Percentiles rank a stretch among this genome's conserved stretches.
Evolutionary conservation across 106 monocot species (phyloP).

Genomic region (Platanthera guangdongensis): DNA sequence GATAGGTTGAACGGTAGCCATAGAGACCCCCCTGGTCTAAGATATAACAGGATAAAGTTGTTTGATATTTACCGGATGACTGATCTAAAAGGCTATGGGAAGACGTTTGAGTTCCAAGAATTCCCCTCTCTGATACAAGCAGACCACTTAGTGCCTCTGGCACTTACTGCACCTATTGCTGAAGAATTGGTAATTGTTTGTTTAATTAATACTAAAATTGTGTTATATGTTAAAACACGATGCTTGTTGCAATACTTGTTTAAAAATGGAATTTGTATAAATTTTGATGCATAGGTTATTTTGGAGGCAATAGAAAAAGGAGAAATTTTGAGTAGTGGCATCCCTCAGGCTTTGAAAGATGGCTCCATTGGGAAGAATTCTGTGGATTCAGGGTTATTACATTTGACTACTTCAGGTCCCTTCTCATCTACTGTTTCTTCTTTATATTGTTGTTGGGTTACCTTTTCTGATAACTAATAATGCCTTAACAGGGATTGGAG

Average conservation of each 20-base stretch:
- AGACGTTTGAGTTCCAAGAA: conserved; percentile 43
- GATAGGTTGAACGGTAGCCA: conserved; percentile 40
- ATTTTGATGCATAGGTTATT: conserved; percentile 36
- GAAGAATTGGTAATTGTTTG: conserved; percentile 68
- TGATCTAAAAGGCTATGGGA: conserved; percentile 39
- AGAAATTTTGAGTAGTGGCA: conserved; percentile 64
- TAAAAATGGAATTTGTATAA: not conserved
- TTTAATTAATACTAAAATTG: not conserved
- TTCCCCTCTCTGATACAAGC: conserved; percentile 53
- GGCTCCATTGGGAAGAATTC: conserved; percentile 39
- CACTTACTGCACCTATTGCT: conserved; percentile 57
- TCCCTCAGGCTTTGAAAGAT: conserved; percentile 67
- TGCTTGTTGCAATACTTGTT: not conserved
- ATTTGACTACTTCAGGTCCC: conserved; percentile 37
- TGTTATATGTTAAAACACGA: not conserved
- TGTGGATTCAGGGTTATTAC: conserved; percentile 21
- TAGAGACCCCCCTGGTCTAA: conserved; percentile 32
- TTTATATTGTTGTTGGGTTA: not conserved
- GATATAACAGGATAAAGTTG: conserved; percentile 83
- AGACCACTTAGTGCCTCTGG: conserved; percentile 60
- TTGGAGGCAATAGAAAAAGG: conserved; percentile 93
- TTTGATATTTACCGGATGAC: conserved; percentile 79
- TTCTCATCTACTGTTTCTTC: not conserved
- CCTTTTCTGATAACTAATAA: not conserved
- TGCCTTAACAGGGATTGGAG: conserved; percentile 33